Evolutionary conservation across 495 filamentous ascomycete genomes (phyloP), one percentile per base, ranked within the genome.

Genomic region (Hypoxylon fuscum): DNA sequence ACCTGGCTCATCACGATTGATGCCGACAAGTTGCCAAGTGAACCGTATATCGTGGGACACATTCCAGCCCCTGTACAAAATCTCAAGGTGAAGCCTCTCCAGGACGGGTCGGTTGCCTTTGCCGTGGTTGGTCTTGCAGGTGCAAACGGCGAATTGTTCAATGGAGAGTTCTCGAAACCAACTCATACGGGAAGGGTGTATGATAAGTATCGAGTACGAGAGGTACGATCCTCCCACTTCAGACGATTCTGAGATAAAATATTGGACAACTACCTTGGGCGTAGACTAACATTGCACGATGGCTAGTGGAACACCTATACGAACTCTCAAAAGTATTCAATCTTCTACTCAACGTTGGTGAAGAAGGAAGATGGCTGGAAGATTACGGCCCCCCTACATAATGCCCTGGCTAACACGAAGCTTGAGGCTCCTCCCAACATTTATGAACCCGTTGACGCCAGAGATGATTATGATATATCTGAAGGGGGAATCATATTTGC

Each of bases 271-370:
- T n/a, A n/a, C n/a, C n/a, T n/a, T 25, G 31, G 18, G 38, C 15
- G 18, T 20, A 10, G 32, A 14, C 48, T 57, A 47, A 48, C 32
- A 35, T 41, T 15, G 32, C 10, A 5, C 4, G 2, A 32, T 18
- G 4, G 8, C 8, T 17, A 71, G 66, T 68, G 59, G 56, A 46
- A 68, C 45, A 21, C 42, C 0, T 64, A 53, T 29, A 55, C 40
- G 11, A 53, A 62, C 11, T 52, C 47, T 7, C 35, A 64, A 8
- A 60, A 44, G 14, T 56, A 64, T 35, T 45, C 56, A 9, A 55
- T 75, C 12, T 72, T 71, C 59, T 75, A 69, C 52, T 67, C 69
- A 12, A 60, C 54, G 9, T 49, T 73, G 1, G 40, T 50, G 45
- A 64, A 57, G 10, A 31, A 21, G 0, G 55, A 56, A 10, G 57